Conservation (phyloP, 768 basidiomycete genomes). For the Kwoniella sp. region DNA sequence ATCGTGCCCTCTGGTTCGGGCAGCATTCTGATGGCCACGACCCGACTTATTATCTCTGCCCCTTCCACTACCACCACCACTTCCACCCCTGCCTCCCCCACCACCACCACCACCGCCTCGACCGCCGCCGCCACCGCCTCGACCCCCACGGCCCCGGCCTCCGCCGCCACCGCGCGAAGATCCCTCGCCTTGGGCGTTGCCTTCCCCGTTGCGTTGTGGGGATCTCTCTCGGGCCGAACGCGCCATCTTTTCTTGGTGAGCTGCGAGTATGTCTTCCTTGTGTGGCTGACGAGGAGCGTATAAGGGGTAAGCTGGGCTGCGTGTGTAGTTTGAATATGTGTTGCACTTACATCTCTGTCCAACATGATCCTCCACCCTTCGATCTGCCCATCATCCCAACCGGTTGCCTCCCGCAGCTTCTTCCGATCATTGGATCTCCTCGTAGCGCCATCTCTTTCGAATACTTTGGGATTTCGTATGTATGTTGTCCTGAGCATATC, state of each 20-base stretch:
- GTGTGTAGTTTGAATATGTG: too few species aligned
- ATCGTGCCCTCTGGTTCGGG: constrained; percentile 81
- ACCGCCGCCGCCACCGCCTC: constrained; percentile 55
- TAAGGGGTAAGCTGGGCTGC: too few species aligned
- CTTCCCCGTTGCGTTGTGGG: constrained; percentile 11
- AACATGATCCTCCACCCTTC: constrained; percentile 92
- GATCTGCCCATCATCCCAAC: constrained; percentile 74
- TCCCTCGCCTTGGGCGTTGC: neutral
- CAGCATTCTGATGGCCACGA: constrained; percentile 70
- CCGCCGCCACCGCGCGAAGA: constrained; percentile 5
- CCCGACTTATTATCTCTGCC: constrained; percentile 78
- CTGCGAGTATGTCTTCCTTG: constrained; percentile 47
- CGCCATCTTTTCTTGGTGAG: constrained; percentile 61
- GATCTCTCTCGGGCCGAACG: constrained; percentile 7
- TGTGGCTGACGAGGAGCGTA: constrained; percentile 31
- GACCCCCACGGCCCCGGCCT: constrained; percentile 34
- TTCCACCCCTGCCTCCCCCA: constrained; percentile 33
- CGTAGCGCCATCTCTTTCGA: constrained; percentile 74
- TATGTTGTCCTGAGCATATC: constrained; percentile 60
- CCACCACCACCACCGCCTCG: constrained; percentile 54
- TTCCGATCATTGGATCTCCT: constrained; percentile 68
- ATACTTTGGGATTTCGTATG: constrained; percentile 70
- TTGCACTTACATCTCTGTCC: constrained; percentile 73
- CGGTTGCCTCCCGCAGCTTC: constrained; percentile 70
- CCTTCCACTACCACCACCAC: constrained; percentile 61